A percentile compares a stretch with the other conserved stretches of the same genome.
These are phyloP conservation scores for Didymella keratinophila DNA, from an alignment of 2,329 filamentous ascomycete species.

Conservation along the genomic window DNA sequence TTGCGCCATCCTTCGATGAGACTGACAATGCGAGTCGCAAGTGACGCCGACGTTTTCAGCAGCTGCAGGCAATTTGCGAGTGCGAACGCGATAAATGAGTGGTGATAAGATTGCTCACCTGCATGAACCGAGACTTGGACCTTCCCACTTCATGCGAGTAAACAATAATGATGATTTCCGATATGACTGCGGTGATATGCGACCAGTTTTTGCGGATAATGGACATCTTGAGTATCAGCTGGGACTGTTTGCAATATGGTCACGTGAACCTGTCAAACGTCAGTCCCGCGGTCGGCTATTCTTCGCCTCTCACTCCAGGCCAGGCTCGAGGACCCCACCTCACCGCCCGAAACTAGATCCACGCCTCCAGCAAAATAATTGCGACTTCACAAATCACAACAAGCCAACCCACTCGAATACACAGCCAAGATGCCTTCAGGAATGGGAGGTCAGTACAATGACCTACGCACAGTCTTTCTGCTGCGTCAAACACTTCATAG, in stretches of 20 bases:
- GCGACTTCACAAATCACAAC: constrained; percentile 13
- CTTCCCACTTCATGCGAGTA: not conserved
- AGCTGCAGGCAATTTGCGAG: not conserved
- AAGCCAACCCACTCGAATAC: constrained; percentile 8
- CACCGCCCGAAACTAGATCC: constrained; percentile 31
- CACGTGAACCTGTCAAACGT: constrained; percentile 5
- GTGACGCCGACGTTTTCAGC: not conserved
- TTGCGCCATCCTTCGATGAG: not conserved
- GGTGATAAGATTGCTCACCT: not conserved
- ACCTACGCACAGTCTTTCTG: not conserved
- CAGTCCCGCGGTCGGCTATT: constrained; percentile 12
- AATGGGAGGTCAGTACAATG: constrained; percentile 54
- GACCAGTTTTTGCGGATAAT: not conserved
- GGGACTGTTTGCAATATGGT: not conserved
- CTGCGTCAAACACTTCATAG: not conserved
- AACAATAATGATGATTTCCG: not conserved
- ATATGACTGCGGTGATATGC: not conserved
- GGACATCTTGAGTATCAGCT: no score
- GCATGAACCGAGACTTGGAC: constrained; percentile 1
- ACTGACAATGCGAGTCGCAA: not conserved
- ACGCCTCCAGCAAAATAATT: constrained; percentile 28
- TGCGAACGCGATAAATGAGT: no score
- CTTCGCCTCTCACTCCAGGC: constrained; percentile 10
- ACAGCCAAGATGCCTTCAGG: constrained; percentile 58
- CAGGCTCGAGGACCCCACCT: constrained; percentile 23